phyloP scores from a whole-genome alignment of 805 yeast genomes.

The Grigorovia jiainica region DNA sequence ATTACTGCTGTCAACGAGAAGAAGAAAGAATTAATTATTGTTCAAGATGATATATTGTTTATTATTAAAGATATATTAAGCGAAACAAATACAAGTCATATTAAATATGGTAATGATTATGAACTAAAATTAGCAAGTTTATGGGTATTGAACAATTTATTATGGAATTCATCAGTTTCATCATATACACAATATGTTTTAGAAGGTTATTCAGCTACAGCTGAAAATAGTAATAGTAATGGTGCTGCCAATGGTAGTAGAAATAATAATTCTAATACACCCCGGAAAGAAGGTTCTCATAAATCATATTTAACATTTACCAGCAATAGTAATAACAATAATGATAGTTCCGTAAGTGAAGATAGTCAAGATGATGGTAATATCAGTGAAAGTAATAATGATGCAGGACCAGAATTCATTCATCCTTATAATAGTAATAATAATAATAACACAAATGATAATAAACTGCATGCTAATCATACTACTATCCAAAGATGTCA shows the following conservation, averaged over 20 bases:
- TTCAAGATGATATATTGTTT: slow-evolving; percentile 22
- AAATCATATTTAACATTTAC: too few species aligned
- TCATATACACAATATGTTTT: slow-evolving; percentile 17
- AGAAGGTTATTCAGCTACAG: slow-evolving; percentile 7
- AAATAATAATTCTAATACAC: neutral
- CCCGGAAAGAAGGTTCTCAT: neutral
- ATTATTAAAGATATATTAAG: slow-evolving; percentile 20
- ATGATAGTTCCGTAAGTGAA: neutral
- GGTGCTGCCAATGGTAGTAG: neutral
- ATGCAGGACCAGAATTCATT: neutral
- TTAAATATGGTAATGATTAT: slow-evolving; percentile 17
- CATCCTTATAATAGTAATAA: slow-evolving; percentile 1
- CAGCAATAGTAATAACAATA: neutral
- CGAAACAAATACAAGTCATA: slow-evolving; percentile 11
- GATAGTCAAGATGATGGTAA: neutral
- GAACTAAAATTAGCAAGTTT: slow-evolving; percentile 23
- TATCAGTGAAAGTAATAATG: neutral
- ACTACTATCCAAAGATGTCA: slow-evolving; percentile 22
- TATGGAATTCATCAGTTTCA: slow-evolving; percentile 26
- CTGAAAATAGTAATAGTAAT: neutral
- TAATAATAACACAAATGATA: slow-evolving; percentile 3
- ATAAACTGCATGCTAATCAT: slow-evolving; percentile 10
- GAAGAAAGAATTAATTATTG: slow-evolving; percentile 25
- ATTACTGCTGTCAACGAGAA: slow-evolving; percentile 28
- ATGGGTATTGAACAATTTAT: slow-evolving; percentile 26